Evolutionary conservation across 2,329 filamentous ascomycete genomes (phyloP), one percentile per base, ranked within the genome.

Genomic region (Penicillium sp.): DNA sequence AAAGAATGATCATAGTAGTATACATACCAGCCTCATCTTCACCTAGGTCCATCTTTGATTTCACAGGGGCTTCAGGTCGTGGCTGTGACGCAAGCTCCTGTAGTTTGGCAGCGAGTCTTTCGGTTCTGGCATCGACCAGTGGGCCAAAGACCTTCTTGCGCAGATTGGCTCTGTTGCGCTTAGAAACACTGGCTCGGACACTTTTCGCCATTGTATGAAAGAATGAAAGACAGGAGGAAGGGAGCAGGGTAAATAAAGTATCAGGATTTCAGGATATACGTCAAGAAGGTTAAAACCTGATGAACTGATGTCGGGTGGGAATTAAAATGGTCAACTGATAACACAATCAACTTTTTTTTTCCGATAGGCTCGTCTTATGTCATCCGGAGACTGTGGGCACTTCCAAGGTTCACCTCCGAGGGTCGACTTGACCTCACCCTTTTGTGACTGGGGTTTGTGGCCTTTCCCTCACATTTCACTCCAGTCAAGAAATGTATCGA

Each of bases 121-220:
- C 88, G 51, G 87, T 88, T 65, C 93, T 85, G 44, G 89, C 92
- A 66, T 82, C 79, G 73, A 93, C 90, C 53, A 87, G 86, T 16
- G 93, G 93, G 1, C 88, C 90, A 76, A 96, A 97, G 63, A 97
- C 88, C 62, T 85, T 86, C 63, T 84, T 81, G 74, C 92, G 92
- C 62, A 96, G 82, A 67, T 85, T 87, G 65, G 84, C 82, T 78
- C 92, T 91, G 80, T 97, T 97, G 69, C 82, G 82, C 80, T 97
- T 97, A 68, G 82, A 85, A 63, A 84, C 81, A 72, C 88, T 95
- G 63, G 92, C 85, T 73, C 93, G 84, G 59, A 89, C 81, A 72
- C 90, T 89, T 74, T 96, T 97, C 24, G 92, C 93, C 93, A 97
- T 97, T 66, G 54, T 82, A 26, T 29, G 16, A 46, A 5, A 71